phyloP scores from a whole-genome alignment of 106 monocot genomes.

The Gastrodia elata region DNA sequence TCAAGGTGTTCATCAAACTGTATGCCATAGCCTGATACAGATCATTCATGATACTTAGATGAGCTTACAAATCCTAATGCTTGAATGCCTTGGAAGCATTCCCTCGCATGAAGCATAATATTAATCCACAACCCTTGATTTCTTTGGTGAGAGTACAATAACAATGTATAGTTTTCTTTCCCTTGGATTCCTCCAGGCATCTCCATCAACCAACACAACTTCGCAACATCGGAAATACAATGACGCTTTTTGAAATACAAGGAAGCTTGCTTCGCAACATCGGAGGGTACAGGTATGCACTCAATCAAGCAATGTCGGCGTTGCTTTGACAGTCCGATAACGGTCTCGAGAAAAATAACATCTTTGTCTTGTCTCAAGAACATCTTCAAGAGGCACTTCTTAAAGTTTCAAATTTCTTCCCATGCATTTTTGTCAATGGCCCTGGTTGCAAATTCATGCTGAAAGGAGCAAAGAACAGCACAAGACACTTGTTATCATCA shows the following conservation, averaged over 20 bases:
- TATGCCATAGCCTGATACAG: too few relatives aligned
- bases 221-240: too few relatives aligned
- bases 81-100: too few relatives aligned
- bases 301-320: conserved; percentile 83
- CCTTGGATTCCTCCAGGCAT: too few relatives aligned
- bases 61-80: too few relatives aligned
- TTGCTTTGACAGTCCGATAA: conserved; percentile 57
- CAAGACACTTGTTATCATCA: not conserved
- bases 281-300: conserved; percentile 74
- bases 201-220: too few relatives aligned
- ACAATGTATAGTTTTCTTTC: too few relatives aligned
- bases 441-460: conserved; percentile 81
- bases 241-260: conserved; percentile 98
- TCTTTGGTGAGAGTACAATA: too few relatives aligned
- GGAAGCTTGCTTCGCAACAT: conserved; percentile 63
- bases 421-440: conserved; percentile 66
- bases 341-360: conserved; percentile 82
- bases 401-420: conserved; percentile 93
- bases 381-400: conserved; percentile 92
- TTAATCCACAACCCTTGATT: too few relatives aligned
- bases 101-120: too few relatives aligned
- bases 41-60: too few relatives aligned
- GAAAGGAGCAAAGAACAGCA: conserved; percentile 5
- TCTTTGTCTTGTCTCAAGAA: conserved; percentile 79
- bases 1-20: too few relatives aligned